Conservation (phyloP, 2,329 filamentous ascomycete species). For the Calonectria hongkongensis region DNA sequence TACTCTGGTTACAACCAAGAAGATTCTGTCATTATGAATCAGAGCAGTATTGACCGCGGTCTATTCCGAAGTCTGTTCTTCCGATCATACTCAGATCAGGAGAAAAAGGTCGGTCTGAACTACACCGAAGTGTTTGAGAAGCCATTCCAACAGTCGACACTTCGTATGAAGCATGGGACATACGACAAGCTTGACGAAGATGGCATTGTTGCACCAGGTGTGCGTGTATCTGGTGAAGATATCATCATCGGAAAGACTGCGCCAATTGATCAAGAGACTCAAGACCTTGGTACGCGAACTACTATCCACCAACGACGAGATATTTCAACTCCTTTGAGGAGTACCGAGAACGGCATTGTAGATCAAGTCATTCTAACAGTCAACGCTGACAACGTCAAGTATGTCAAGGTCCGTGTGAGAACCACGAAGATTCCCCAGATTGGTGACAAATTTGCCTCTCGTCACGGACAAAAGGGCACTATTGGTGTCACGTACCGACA, state of each 20-base stretch:
- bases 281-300: constrained; percentile 94
- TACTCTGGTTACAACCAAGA: constrained; percentile 99
- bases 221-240: constrained; percentile 96
- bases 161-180: constrained; percentile 94
- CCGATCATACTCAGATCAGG: constrained; percentile 96
- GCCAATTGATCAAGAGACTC: constrained; percentile 92
- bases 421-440: constrained; percentile 99
- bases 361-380: constrained; percentile 96
- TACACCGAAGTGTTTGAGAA: constrained; percentile 97
- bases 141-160: constrained; percentile 89
- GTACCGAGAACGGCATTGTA: constrained; percentile 97
- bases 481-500: constrained; percentile 98
- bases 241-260: constrained; percentile 99
- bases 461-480: constrained; percentile 99
- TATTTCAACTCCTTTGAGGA: constrained; percentile 94
- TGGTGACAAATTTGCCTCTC: constrained; percentile 98
- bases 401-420: constrained; percentile 97
- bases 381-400: constrained; percentile 93
- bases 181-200: constrained; percentile 99
- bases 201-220: constrained; percentile 93
- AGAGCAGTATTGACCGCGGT: constrained; percentile 98
- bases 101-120: constrained; percentile 96
- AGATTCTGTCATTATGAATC: constrained; percentile 99
- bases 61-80: constrained; percentile 99
- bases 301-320: constrained; percentile 94